phyloP scores from a whole-genome alignment of 2,329 filamentous ascomycete genomes.

The Nannizziopsis arthrosporioides region DNA sequence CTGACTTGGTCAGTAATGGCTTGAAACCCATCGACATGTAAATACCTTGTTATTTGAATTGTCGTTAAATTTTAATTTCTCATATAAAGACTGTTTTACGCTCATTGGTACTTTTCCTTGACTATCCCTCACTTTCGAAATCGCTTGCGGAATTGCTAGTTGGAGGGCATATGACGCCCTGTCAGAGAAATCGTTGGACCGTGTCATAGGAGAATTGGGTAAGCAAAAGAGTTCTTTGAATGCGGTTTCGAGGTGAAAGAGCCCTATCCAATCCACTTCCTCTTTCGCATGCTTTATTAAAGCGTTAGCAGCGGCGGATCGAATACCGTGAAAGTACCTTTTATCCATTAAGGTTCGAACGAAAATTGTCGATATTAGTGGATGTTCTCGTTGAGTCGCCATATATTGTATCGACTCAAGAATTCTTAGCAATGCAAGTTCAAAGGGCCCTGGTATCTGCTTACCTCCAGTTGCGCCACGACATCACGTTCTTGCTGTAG shows the following conservation, averaged over 20 bases:
- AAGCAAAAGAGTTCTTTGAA: conserved; percentile 86
- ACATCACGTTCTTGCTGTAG: conserved; percentile 95
- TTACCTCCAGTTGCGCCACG: conserved; percentile 61
- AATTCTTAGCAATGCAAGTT: no score
- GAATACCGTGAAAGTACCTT: conserved; percentile 88
- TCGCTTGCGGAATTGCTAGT: conserved; percentile 66
- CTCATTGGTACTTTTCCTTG: conserved; percentile 65
- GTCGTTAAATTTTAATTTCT: conserved; percentile 86
- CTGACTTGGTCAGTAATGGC: conserved; percentile 23
- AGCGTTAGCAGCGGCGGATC: conserved; percentile 68
- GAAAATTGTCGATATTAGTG: conserved; percentile 77
- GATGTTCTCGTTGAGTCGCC: conserved; percentile 54
- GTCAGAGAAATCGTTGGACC: conserved; percentile 84
- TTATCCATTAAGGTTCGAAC: conserved; percentile 80
- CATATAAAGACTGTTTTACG: conserved; percentile 73
- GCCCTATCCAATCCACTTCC: conserved; percentile 61
- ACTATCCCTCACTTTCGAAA: conserved; percentile 63
- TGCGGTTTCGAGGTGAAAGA: conserved; percentile 71
- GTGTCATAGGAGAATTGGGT: conserved; percentile 62
- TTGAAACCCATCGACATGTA: conserved; percentile 5
- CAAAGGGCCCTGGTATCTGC: conserved; percentile 10
- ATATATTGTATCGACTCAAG: conserved; percentile 60
- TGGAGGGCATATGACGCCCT: conserved; percentile 76
- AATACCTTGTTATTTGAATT: conserved; percentile 66
- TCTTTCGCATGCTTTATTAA: conserved; percentile 65